Evolutionary conservation across 1,284 basidiomycete genomes (phyloP), one percentile per base, ranked within the genome.

Genomic region (Vanrija sp.): DNA sequence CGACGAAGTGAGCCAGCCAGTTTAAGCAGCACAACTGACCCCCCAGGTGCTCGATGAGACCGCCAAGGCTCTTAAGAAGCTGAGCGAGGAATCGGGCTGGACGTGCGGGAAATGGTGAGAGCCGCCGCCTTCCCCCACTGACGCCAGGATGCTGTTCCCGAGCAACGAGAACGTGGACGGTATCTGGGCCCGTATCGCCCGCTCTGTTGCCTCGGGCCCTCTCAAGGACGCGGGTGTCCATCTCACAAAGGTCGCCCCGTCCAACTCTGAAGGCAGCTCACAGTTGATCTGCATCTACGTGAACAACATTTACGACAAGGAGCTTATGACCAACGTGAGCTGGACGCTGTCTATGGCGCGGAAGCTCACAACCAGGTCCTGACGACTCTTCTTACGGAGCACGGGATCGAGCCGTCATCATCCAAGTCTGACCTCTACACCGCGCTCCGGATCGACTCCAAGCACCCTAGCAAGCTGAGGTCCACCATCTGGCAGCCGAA

Each of bases 391-490:
- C 59, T 69, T 14, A 55, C 49, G 15, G 45, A 64, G 12, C 70
- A 72, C 43, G 72, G 69, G 9, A 52, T 72, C 28, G 65, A 70
- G 39, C 65, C 67, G 0, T 54, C 55, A 1, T 62, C 66, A 0
- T 60, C 56, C 56, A 74, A 72, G 52, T 65, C 67, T 0, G 71
- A 75, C 54, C 54, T 75, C 10, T 75, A 75, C 61, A 77, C 75
- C 0, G 23, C 67, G 2, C 65, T 73, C 26, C 70, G 69, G 1
- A 71, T 78, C 49, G 73, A 74, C 53, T 73, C 70, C n/a, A 70
- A 71, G 42, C 76, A 78, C 43, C 58, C 67, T 3, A 67, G 65
- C 18, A 65, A 66, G 28, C 61, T 77, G 44, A 61, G 68, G 3
- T 70, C 72, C 15, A 66, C 63, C 5, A 61, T 73, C 9, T 71